Conservation (phyloP, 2,329 filamentous ascomycete genomes). For the Clathrospora elynae region DNA sequence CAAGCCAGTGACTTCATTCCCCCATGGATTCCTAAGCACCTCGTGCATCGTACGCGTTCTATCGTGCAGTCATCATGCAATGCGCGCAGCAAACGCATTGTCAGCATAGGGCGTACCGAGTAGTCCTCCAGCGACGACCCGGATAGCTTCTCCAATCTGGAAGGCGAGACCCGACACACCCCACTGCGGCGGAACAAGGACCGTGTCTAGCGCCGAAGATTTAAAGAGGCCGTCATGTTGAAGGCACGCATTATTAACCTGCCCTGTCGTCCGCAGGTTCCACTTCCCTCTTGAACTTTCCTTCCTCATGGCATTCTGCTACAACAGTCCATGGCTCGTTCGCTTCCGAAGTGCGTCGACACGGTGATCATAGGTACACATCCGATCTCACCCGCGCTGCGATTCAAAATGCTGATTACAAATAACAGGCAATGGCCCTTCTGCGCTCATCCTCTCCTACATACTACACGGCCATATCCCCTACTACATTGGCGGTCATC, state of each 20-base stretch:
- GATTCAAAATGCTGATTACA: slow-evolving; percentile 31
- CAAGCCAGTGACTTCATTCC: slow-evolving; percentile 23
- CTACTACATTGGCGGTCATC: slow-evolving; percentile 61
- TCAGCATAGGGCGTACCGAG: slow-evolving; percentile 4
- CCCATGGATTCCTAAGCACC: slow-evolving; percentile 25
- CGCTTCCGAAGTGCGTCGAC: slow-evolving; percentile 47
- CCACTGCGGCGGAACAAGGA: slow-evolving; percentile 26
- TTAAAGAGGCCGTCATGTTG: slow-evolving; percentile 39
- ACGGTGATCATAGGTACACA: slow-evolving; percentile 48
- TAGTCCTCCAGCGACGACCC: slow-evolving; percentile 11
- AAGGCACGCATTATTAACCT: slow-evolving; percentile 37
- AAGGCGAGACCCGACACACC: slow-evolving; percentile 28
- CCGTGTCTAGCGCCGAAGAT: slow-evolving; percentile 36
- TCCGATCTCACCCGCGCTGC: background rate
- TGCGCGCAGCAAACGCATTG: slow-evolving; percentile 1
- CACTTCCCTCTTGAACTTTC: slow-evolving; percentile 11
- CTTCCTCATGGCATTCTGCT: slow-evolving; percentile 40
- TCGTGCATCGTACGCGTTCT: slow-evolving; percentile 16
- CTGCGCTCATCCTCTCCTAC: slow-evolving; percentile 66
- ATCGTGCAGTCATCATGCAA: slow-evolving; percentile 20
- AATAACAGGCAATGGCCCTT: slow-evolving; percentile 63
- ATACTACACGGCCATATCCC: slow-evolving; percentile 66
- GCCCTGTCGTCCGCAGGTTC: slow-evolving; percentile 18
- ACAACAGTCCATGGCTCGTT: slow-evolving; percentile 46
- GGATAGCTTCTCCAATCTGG: slow-evolving; percentile 24